A percentile compares a stretch with the other conserved stretches of the same genome.
phyloP scores from a whole-genome alignment of 352 stramenopile species.

The Phytophthora pisi region DNA sequence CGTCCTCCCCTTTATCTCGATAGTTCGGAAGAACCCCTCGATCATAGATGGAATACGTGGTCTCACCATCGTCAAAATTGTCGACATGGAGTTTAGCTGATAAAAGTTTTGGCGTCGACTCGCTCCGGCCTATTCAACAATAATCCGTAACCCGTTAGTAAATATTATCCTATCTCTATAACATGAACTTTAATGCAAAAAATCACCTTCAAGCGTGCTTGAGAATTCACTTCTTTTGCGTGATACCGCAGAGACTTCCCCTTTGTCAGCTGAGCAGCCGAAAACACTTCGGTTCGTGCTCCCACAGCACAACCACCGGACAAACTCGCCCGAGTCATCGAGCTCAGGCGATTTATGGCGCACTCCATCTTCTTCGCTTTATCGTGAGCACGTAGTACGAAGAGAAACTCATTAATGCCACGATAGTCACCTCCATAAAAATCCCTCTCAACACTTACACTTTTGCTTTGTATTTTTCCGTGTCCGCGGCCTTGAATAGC shows the following conservation, averaged over 20 bases:
- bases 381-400: not conserved
- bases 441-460: conserved; percentile 23
- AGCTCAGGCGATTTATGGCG: conserved; percentile 60
- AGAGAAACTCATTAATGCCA: not conserved
- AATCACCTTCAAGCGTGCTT: conserved; percentile 11
- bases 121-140: conserved; percentile 2
- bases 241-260: conserved; percentile 3
- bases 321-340: conserved; percentile 61
- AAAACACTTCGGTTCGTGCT: conserved; percentile 59
- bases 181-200: not conserved
- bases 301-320: conserved; percentile 68
- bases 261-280: conserved; percentile 43
- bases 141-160: not conserved
- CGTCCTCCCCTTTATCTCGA: conserved; percentile 17
- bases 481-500: conserved; percentile 57
- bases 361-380: conserved; percentile 37
- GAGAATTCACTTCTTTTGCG: conserved; percentile 5
- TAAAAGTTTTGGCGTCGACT: conserved; percentile 48
- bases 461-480: conserved; percentile 32
- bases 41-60: conserved; percentile 60
- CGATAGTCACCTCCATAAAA: not conserved
- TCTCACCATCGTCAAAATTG: conserved; percentile 20
- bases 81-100: conserved; percentile 36
- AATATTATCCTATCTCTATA: not conserved
- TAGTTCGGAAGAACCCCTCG: conserved; percentile 35